Evolutionary conservation across 139 green algal genomes (phyloP).

Genomic region (Eudorina sp.): DNA sequence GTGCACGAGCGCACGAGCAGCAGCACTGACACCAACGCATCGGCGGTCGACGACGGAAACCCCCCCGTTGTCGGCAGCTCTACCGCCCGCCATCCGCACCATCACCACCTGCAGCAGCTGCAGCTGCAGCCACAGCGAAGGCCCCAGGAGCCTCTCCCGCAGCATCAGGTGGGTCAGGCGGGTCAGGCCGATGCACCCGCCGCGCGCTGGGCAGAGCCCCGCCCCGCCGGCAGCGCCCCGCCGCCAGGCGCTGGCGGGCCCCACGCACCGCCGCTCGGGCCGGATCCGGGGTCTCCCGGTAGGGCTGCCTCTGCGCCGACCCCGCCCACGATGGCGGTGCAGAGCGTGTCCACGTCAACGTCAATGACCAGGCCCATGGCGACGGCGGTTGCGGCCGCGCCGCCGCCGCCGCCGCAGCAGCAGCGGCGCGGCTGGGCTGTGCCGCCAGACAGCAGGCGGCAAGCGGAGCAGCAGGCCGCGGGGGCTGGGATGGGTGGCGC

Average conservation of each 20-base stretch:
- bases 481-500: neutral
- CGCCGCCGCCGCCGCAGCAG: neutral
- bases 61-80: neutral
- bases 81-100: neutral
- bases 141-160: too few species aligned
- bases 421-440: neutral
- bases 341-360: neutral
- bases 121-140: too few species aligned
- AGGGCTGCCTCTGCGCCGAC: neutral
- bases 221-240: neutral
- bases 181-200: too few species aligned
- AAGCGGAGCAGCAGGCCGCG: neutral
- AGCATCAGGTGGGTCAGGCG: too few species aligned
- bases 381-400: neutral
- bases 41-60: neutral
- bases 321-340: too few species aligned
- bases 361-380: neutral
- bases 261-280: neutral
- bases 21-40: neutral
- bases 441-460: neutral
- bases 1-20: too few species aligned
- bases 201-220: neutral
- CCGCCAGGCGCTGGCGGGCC: neutral
- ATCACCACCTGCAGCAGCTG: too few species aligned
- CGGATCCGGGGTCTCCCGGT: neutral